Percentiles rank a stretch among this genome's conserved stretches.
These are phyloP conservation scores for Afroboletus lepidellus DNA, from an alignment of 1,284 basidiomycete species.

Conservation along the genomic window DNA sequence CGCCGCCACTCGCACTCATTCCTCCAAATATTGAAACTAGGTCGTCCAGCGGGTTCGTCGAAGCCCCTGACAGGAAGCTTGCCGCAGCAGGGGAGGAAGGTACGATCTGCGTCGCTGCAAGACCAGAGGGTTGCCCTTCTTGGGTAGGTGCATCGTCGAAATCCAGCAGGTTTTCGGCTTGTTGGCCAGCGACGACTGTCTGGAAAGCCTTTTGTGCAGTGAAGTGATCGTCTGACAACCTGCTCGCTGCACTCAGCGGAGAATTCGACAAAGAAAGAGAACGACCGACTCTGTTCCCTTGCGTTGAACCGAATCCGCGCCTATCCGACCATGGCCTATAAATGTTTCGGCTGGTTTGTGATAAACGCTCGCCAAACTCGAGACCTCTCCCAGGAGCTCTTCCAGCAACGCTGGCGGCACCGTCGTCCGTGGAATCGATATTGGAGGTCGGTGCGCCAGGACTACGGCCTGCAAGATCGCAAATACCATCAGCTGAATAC, in stretches of 20 bases:
- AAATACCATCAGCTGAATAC: conserved; percentile 5
- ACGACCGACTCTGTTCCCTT: conserved; percentile 70
- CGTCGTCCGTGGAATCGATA: conserved; percentile 87
- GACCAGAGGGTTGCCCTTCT: conserved; percentile 61
- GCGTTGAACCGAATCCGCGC: conserved; percentile 79
- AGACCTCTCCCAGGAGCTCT: conserved; percentile 88
- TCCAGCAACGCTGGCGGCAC: conserved; percentile 90
- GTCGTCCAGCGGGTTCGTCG: conserved; percentile 86
- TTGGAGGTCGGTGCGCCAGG: conserved; percentile 88
- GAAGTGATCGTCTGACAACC: conserved; percentile 59
- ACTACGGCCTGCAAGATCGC: conserved; percentile 71
- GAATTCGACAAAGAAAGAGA: conserved; percentile 11
- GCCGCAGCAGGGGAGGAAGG: conserved; percentile 69
- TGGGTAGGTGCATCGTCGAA: conserved; percentile 74
- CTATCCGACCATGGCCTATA: conserved; percentile 80
- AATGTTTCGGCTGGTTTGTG: conserved; percentile 95
- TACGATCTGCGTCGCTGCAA: conserved; percentile 73
- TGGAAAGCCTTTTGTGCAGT: conserved; percentile 83
- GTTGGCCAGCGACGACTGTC: conserved; percentile 86
- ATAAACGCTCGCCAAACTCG: conserved; percentile 88
- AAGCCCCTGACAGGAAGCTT: conserved; percentile 67
- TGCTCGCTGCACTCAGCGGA: conserved; percentile 20
- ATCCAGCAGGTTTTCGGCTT: conserved; percentile 93
- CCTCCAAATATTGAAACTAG: conserved; percentile 85
- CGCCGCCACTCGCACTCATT: conserved; percentile 30